Conservation (phyloP, 2,329 filamentous ascomycete species). For the Gliomastix tumulicola region DNA sequence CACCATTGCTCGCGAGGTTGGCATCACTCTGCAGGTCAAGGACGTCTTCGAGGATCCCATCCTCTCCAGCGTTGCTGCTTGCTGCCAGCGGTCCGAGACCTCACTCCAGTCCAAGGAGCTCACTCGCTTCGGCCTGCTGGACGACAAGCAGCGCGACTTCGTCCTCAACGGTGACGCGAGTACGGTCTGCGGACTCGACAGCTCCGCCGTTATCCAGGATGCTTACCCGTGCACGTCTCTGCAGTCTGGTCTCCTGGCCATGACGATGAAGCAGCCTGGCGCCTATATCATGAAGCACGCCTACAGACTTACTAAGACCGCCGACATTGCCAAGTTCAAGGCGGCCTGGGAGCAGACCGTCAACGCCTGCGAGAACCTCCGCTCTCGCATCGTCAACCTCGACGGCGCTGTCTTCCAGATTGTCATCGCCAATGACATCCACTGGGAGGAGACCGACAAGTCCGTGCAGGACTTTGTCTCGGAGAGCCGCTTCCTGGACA, state of each 20-base stretch:
- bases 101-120: too few relatives aligned
- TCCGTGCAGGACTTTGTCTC: not conserved
- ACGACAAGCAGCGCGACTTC: not conserved
- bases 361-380: constrained; percentile 3
- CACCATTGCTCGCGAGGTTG: constrained; percentile 22
- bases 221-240: constrained; percentile 7
- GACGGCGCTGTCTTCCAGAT: constrained; percentile 1
- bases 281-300: constrained; percentile 16
- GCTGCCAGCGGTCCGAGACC: too few relatives aligned
- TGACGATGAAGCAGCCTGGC: constrained; percentile 6
- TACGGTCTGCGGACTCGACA: not conserved
- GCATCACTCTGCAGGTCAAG: constrained; percentile 28
- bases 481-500: not conserved
- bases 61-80: constrained; percentile 18
- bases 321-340: constrained; percentile 14
- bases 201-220: constrained; percentile 9
- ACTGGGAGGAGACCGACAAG: constrained; percentile 1
- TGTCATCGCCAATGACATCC: not conserved
- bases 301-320: not conserved
- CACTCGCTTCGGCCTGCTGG: not conserved
- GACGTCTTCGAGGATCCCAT: constrained; percentile 30
- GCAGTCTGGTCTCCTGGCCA: constrained; percentile 8
- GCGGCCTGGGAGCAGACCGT: constrained; percentile 15
- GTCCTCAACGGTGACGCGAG: not conserved
- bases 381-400: constrained; percentile 4